Base-by-base conservation (phyloP, 2,329 filamentous ascomycete genomes). In the Tolypocladium endophyticum region DNA sequence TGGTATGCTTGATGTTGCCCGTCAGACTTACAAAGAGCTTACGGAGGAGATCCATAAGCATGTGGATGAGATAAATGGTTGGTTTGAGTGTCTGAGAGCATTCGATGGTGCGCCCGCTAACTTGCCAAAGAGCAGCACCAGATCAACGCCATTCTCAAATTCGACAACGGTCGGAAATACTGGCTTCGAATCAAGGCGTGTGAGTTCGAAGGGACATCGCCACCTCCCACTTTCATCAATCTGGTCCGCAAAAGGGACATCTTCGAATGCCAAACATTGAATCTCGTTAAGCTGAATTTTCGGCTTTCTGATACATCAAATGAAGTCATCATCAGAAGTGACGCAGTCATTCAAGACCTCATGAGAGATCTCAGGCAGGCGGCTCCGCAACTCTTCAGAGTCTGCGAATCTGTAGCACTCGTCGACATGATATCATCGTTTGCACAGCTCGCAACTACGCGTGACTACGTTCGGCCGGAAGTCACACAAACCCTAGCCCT, bases 21-120 rank as follows among this genome's bases (percentile, higher is more conserved):
- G 92, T 6, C 88, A 92, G 67, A 91, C 90, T 0, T 97, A 94
- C 74, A 95, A 94, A 66, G 93, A 97, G 70, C 85, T 88, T 1
- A 94, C 87, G 6, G 83, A 88, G 56, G 90, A 96, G 71, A 84
- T 90, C 4, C 82, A 88, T 64, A 80, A 87, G 57, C 84, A 93
- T 69, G 79, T 93, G 3, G 79, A 83, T 28, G 80, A 85, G 20
- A 72, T 97, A 14, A 83, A 83, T 62, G 79, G 90, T 88, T 72
- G 59, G 76, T 63, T 2, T 9, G 11, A 23, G 6, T 14, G 25
- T 2, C 35, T 39, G 23, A 5, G 4, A 4, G 30, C 14, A 2
- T 33, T 23, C 0, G 2, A 36, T 8, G 4, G 30, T 28, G 7
- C 11, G n/a, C 9, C 11, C n/a, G 7, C 18, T 14, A 1, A 20